Evolutionary conservation across 805 yeast genomes (phyloP), one percentile per base, ranked within the genome.

Genomic region (Wickerhamomyces canadensis): DNA sequence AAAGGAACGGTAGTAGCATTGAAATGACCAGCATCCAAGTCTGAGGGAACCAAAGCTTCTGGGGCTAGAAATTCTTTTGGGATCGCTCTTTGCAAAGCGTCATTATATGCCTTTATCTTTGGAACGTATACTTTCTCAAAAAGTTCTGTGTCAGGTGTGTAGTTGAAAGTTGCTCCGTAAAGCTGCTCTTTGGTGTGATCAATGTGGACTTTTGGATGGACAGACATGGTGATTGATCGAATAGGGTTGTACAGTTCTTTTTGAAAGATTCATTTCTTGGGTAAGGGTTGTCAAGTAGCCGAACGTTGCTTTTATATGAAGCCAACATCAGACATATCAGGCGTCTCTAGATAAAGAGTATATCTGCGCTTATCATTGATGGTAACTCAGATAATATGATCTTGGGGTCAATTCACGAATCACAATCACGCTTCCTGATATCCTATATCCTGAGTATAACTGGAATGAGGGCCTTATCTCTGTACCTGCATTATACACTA

Each of bases 11-110:
- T 16, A 6, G 50, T 49, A 9, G 55, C 56, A 31, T 52, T 37
- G 38, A 54, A 51, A 15, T 40, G 36, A 2, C 44, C 39, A 2
- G 36, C 35, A 16, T 52, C 55, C 9, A 51, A 34, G 23, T 51
- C 49, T 12, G 35, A 31, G 21, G 57, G 57, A 7, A 52, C 17
- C 6, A 52, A 33, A 5, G 40, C 45, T 3, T 24, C 13, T 13
- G 56, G 52, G 10, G 42, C 52, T 7, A 51, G 27, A 34, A 38
- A 49, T 32, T 51, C 56, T 40, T 42, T 38, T 33, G 57, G 58
- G 6, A 44, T 34, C 8, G 55, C 52, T 27, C 36, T 36, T 2
- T 19, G 37, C 12, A 48, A 31, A 2, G 48, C 43, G 4, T 49
- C 39, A 19, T 44, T 45, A 39, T 54, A 54, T 2, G 51, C 51